A percentile compares a stretch with the other conserved stretches of the same genome.
Evolutionary conservation across 208 protist genomes (phyloP).

Genomic region (Blastocrithidia nonstop): DNA sequence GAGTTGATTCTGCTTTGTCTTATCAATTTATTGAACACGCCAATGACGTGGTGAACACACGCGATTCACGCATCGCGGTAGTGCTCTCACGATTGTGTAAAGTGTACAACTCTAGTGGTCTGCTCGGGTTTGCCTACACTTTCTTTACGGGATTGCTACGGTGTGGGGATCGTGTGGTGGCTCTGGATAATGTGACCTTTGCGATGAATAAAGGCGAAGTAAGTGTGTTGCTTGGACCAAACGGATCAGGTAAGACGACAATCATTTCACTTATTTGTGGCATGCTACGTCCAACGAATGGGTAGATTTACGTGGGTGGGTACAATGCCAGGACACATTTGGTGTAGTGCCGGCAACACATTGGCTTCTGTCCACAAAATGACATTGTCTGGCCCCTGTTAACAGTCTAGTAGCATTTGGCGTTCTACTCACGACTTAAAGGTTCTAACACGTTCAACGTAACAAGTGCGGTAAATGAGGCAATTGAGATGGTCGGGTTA

Average conservation of each 20-base stretch:
- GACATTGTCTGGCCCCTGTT: slow-evolving; percentile 86
- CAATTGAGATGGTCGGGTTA: slow-evolving; percentile 37
- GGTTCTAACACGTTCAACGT: slow-evolving; percentile 12
- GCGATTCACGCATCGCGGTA: slow-evolving; percentile 11
- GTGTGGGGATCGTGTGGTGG: slow-evolving; percentile 24
- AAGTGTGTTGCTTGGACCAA: slow-evolving; percentile 69
- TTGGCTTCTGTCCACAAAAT: slow-evolving; percentile 90
- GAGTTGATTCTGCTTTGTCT: not conserved
- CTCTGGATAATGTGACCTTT: slow-evolving; percentile 54
- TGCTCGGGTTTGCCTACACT: slow-evolving; percentile 44
- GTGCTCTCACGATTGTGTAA: slow-evolving; percentile 39
- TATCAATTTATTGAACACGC: slow-evolving; percentile 19
- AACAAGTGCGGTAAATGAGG: slow-evolving; percentile 20
- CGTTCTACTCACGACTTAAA: slow-evolving; percentile 87
- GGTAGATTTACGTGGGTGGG: slow-evolving; percentile 54
- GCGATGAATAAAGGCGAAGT: slow-evolving; percentile 49
- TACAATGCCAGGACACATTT: slow-evolving; percentile 30
- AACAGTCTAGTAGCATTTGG: slow-evolving; percentile 85
- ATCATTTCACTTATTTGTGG: slow-evolving; percentile 64
- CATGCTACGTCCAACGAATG: slow-evolving; percentile 37
- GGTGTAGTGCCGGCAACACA: slow-evolving; percentile 40
- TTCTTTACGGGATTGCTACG: slow-evolving; percentile 45
- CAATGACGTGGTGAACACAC: slow-evolving; percentile 18
- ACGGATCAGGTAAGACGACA: slow-evolving; percentile 76
- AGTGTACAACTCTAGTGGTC: slow-evolving; percentile 35